Evolutionary conservation across 768 basidiomycete genomes (phyloP).

Genomic region (Pisolithus sp.): DNA sequence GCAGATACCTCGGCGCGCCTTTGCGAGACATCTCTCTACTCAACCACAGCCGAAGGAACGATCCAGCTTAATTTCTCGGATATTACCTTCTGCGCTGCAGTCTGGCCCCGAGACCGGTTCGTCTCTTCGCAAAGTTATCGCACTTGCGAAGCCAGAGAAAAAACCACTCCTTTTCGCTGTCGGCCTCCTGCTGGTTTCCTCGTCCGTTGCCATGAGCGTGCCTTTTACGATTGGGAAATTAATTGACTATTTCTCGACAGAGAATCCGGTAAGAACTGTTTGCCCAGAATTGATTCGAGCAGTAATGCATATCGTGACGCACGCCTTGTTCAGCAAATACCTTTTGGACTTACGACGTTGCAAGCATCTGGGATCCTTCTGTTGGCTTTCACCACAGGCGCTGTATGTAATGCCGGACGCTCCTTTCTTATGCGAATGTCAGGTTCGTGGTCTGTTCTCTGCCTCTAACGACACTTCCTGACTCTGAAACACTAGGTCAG

Average conservation of each 20-base stretch:
- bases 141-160: slow-evolving; percentile 77
- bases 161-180: slow-evolving; percentile 72
- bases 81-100: slow-evolving; percentile 28
- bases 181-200: slow-evolving; percentile 78
- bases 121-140: slow-evolving; percentile 67
- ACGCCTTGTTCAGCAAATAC: slow-evolving; percentile 49
- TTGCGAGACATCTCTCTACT: slow-evolving; percentile 11
- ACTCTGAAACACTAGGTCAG: slow-evolving; percentile 45
- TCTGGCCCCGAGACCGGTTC: slow-evolving; percentile 42
- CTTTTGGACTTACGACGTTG: slow-evolving; percentile 71
- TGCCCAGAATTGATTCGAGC: slow-evolving; percentile 20
- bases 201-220: slow-evolving; percentile 85
- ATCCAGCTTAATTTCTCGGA: slow-evolving; percentile 16
- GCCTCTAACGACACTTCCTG: neutral
- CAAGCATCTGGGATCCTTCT: slow-evolving; percentile 74
- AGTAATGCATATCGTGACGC: neutral
- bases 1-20: neutral
- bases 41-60: slow-evolving; percentile 1
- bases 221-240: slow-evolving; percentile 91
- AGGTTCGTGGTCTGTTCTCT: slow-evolving; percentile 36
- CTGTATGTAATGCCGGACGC: slow-evolving; percentile 77
- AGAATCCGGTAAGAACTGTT: slow-evolving; percentile 49
- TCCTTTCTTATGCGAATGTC: slow-evolving; percentile 82
- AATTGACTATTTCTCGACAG: slow-evolving; percentile 85
- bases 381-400: slow-evolving; percentile 79